These are phyloP conservation scores for Colletotrichum noveboracense DNA, from an alignment of 2,329 filamentous ascomycete genomes.

Conservation along the genomic window DNA sequence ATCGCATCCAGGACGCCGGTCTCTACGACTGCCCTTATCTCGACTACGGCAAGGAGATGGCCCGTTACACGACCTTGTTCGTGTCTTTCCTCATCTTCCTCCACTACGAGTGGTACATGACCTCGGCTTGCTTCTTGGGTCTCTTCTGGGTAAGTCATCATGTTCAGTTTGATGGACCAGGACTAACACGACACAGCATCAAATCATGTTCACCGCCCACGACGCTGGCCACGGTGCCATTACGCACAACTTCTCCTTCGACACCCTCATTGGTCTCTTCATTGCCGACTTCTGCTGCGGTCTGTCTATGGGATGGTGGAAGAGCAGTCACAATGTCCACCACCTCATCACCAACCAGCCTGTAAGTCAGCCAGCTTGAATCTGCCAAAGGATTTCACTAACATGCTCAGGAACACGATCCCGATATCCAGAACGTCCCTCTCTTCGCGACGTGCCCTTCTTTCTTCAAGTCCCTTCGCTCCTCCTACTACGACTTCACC, in stretches of 20 bases:
- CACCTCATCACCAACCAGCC: slow-evolving; percentile 71
- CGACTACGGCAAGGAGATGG: slow-evolving; percentile 62
- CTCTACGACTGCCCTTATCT: slow-evolving; percentile 64
- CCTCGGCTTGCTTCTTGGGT: slow-evolving; percentile 64
- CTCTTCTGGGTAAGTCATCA: slow-evolving; percentile 59
- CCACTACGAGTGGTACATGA: slow-evolving; percentile 57
- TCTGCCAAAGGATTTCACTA: background rate
- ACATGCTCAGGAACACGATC: slow-evolving; percentile 54
- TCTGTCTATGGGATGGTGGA: slow-evolving; percentile 73
- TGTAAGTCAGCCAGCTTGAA: slow-evolving; percentile 29
- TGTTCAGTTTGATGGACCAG: background rate
- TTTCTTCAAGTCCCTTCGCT: slow-evolving; percentile 68
- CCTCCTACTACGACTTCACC: slow-evolving; percentile 69
- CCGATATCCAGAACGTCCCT: slow-evolving; percentile 70
- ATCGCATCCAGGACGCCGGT: slow-evolving; percentile 57
- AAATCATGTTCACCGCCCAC: slow-evolving; percentile 73
- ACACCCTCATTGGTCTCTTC: slow-evolving; percentile 67
- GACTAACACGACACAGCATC: slow-evolving; percentile 50
- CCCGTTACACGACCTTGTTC: slow-evolving; percentile 61
- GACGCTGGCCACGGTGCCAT: slow-evolving; percentile 70
- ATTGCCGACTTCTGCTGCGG: slow-evolving; percentile 71
- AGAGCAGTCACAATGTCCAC: slow-evolving; percentile 72
- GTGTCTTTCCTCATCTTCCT: slow-evolving; percentile 50
- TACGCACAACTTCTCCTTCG: slow-evolving; percentile 60
- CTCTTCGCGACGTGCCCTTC: slow-evolving; percentile 71